Conservation (phyloP, 208 protist species). For the Naegleria gruberi region DNA sequence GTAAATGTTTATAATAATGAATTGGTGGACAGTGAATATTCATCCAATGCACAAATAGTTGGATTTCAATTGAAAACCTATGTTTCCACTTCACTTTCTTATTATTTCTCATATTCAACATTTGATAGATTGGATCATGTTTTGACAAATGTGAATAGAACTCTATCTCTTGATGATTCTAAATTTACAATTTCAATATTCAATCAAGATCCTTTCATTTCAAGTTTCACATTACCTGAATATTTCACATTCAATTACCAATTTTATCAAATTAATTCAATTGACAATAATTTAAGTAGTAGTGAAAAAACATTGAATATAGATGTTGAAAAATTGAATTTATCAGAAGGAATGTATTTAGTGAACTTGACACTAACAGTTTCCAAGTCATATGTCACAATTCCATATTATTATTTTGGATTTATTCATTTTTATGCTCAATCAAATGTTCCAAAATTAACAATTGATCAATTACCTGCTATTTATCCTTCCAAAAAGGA, state of each 20-base stretch:
- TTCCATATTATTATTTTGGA: too few relatives aligned
- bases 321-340: neutral
- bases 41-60: too few relatives aligned
- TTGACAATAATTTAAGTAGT: neutral
- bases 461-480: neutral
- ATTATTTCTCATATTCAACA: neutral
- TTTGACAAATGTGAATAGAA: neutral
- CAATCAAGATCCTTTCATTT: neutral
- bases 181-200: neutral
- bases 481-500: neutral
- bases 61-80: neutral
- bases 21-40: too few relatives aligned
- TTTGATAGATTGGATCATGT: neutral
- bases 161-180: neutral
- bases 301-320: neutral
- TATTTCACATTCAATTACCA: too few relatives aligned
- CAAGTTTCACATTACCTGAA: neutral
- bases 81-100: neutral
- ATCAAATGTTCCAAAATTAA: neutral
- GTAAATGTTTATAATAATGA: neutral
- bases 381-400: neutral
- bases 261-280: too few relatives aligned
- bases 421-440: too few relatives aligned
- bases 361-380: neutral
- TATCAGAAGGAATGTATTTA: neutral